Evolutionary conservation across 1,284 basidiomycete species (phyloP), one percentile per base, ranked within the genome.

Genomic region (Naganishia liquefaciens): DNA sequence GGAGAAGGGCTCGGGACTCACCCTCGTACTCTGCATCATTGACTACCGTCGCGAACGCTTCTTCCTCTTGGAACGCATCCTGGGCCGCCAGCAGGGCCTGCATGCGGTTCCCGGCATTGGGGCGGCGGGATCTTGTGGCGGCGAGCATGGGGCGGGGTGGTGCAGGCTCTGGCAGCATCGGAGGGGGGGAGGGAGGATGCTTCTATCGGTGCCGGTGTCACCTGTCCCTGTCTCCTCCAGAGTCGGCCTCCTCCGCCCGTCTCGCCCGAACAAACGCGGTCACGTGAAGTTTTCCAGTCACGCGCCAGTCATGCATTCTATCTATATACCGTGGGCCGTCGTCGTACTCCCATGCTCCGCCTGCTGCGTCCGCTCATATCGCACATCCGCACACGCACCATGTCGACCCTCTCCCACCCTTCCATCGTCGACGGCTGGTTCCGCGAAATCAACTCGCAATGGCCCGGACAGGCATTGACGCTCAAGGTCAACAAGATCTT

Each of bases 381-480:
- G 1, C 37, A 23, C 33, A 19, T 37, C 17, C 7, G 3, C 15
- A 30, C 7, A 27, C 13, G 13, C 50, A 62, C n/a, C 55, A 62
- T 62, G 63, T 58, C 67, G 55, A 51, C 66, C 39, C 63, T 51
- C 27, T 61, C 49, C 55, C 70, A 63, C 69, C 66, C 62, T 63
- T 69, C 69, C 67, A 72, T 76, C 63, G 65, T 71, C 90, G 93
- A 96, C 83, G 93, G 94, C 79, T 98, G 95, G 94, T 98, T 97
- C 84, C 86, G 90, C 72, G 95, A 99, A 83, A 89, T 93, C 77
- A 94, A 91, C 66, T 86, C 90, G 43, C 94, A 98, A 82, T 99
- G 95, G 95, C 93, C 92, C 44, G 94, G 84, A 79, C 90, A 93
- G 81, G 93, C 93, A 61, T 91, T 95, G 90, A 91, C 90, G 67